These are phyloP conservation scores for Saturnispora zaruensis DNA, from an alignment of 805 yeast genomes.

Conservation along the genomic window DNA sequence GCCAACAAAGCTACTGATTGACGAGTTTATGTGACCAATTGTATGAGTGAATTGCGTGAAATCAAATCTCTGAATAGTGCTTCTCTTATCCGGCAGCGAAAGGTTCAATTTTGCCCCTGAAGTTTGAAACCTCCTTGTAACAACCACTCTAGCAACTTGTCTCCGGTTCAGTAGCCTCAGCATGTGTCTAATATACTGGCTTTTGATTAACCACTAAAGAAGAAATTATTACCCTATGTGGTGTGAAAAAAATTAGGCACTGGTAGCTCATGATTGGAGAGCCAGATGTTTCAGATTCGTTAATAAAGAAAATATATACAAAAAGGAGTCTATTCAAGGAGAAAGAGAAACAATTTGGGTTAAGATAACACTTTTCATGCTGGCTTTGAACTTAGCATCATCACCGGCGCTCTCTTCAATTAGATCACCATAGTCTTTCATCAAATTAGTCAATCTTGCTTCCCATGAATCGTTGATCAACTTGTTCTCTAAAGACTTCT, in stretches of 20 bases:
- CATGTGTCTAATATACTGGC: not conserved
- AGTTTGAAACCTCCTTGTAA: not conserved
- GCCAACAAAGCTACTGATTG: slow-evolving; percentile 8
- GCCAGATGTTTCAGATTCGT: not conserved
- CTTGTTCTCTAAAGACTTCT: slow-evolving; percentile 22
- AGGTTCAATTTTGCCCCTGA: not conserved
- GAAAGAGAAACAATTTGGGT: slow-evolving; percentile 14
- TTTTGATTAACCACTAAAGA: not conserved
- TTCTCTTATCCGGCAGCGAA: slow-evolving; percentile 16
- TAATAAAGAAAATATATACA: not conserved
- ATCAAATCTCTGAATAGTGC: slow-evolving; percentile 22
- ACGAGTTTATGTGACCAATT: slow-evolving; percentile 15
- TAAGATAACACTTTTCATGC: slow-evolving; percentile 14
- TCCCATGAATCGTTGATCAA: slow-evolving; percentile 20
- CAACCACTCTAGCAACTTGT: not conserved
- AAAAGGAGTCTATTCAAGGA: slow-evolving; percentile 7
- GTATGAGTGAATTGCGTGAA: slow-evolving; percentile 25
- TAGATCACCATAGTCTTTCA: slow-evolving; percentile 27
- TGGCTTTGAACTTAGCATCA: slow-evolving; percentile 13
- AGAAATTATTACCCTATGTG: not conserved
- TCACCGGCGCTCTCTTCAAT: slow-evolving; percentile 18
- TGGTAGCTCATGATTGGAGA: not conserved
- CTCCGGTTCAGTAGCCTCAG: not conserved
- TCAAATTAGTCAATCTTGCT: slow-evolving; percentile 17
- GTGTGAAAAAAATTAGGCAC: not conserved